These are phyloP conservation scores for Syncephalastrum racemosum DNA, from an alignment of 371 early-diverging fungal species.

Conservation along the genomic window DNA sequence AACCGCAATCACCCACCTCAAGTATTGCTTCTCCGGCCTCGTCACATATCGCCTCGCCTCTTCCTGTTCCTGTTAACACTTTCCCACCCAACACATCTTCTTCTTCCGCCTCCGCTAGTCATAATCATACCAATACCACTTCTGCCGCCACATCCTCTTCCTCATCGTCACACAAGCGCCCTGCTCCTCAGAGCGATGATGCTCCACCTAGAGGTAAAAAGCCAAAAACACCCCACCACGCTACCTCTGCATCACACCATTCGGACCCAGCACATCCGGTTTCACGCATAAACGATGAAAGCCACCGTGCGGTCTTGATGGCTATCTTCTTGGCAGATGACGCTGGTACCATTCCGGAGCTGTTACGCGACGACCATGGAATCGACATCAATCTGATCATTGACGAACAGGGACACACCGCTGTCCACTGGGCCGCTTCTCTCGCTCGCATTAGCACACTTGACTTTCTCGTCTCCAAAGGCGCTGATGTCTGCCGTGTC, in stretches of 20 bases:
- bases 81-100: constrained; percentile 8
- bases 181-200: neutral
- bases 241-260: too few species aligned
- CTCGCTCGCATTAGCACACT: constrained; percentile 71
- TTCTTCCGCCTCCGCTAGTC: constrained; percentile 5
- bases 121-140: neutral
- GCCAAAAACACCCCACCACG: too few species aligned
- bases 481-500: constrained; percentile 59
- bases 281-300: constrained; percentile 36
- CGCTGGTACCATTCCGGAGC: constrained; percentile 53
- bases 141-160: neutral
- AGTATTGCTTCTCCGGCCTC: neutral
- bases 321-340: constrained; percentile 73
- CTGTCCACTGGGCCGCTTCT: constrained; percentile 87
- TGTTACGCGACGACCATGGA: constrained; percentile 48
- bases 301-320: constrained; percentile 68
- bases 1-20: constrained; percentile 7
- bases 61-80: neutral
- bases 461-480: constrained; percentile 62
- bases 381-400: constrained; percentile 72
- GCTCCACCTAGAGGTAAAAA: neutral
- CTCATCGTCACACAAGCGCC: too few species aligned
- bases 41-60: constrained; percentile 2
- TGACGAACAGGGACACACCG: constrained; percentile 82
- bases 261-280: too few species aligned